These are phyloP conservation scores for Ceratocystis variospora DNA, from an alignment of 2,329 filamentous ascomycete genomes.

Conservation along the genomic window DNA sequence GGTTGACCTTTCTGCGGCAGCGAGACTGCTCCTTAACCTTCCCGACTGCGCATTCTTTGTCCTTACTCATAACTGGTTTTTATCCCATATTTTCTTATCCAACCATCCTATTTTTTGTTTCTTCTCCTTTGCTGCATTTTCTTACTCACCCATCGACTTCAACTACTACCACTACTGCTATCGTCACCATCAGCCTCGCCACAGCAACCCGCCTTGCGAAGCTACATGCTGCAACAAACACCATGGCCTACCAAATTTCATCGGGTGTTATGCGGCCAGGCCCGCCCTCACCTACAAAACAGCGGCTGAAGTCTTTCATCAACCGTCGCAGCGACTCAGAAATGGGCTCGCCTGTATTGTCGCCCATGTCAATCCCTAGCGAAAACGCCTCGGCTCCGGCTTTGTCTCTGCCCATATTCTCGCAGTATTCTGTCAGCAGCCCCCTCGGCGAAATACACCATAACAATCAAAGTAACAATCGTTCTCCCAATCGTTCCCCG, in stretches of 20 bases:
- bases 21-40: neutral
- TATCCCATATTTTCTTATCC: slow-evolving; percentile 5
- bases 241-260: slow-evolving; percentile 17
- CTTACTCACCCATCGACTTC: neutral
- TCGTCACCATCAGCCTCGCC: neutral
- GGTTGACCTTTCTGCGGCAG: neutral
- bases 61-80: neutral
- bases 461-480: slow-evolving; percentile 13
- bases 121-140: neutral
- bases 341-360: slow-evolving; percentile 10
- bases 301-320: slow-evolving; percentile 18
- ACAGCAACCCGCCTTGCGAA: neutral
- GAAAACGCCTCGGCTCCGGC: slow-evolving; percentile 13
- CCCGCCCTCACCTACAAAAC: slow-evolving; percentile 14
- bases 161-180: neutral
- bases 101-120: neutral
- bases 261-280: slow-evolving; percentile 16
- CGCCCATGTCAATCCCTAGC: slow-evolving; percentile 14
- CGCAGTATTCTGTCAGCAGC: slow-evolving; percentile 15
- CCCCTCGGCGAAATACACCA: slow-evolving; percentile 15
- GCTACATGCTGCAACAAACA: neutral
- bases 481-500: slow-evolving; percentile 14
- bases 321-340: slow-evolving; percentile 18
- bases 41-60: neutral
- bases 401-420: slow-evolving; percentile 14